phyloP scores from a whole-genome alignment of 345 rosid species.

The Gossypium turneri region DNA sequence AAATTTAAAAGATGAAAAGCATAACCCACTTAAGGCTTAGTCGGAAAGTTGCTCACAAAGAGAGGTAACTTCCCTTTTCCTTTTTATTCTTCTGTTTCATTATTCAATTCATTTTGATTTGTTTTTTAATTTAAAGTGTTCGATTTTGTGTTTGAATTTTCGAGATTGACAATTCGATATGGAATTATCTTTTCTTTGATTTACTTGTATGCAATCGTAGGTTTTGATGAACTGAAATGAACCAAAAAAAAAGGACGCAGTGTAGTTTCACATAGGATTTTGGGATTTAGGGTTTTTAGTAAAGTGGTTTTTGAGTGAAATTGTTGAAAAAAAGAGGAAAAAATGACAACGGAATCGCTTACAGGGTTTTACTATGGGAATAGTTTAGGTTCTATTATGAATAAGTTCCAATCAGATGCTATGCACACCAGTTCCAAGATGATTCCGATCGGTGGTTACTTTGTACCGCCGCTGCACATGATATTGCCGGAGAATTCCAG shows the following conservation, averaged over 20 bases:
- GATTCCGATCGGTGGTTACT: conserved; percentile 46
- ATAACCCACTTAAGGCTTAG: conserved; percentile 16
- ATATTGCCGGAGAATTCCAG: conserved; percentile 34
- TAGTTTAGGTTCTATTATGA: conserved; percentile 34
- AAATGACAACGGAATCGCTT: conserved; percentile 71
- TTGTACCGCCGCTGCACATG: conserved; percentile 25
- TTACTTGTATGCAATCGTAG: neutral
- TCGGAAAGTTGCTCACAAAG: conserved; percentile 32
- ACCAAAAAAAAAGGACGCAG: neutral
- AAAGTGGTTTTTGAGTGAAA: neutral
- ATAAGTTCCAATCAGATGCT: conserved; percentile 38
- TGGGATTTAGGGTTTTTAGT: no score
- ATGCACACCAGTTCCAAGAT: conserved; percentile 42
- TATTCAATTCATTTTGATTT: conserved; percentile 2
- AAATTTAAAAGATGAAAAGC: conserved; percentile 11
- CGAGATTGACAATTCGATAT: conserved; percentile 4
- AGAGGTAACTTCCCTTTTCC: conserved; percentile 18
- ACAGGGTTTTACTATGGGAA: conserved; percentile 38
- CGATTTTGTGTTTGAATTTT: neutral
- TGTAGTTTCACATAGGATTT: neutral
- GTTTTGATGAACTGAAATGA: neutral
- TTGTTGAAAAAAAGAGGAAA: neutral
- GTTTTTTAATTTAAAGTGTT: neutral
- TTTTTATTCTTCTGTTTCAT: conserved; percentile 7
- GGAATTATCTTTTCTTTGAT: conserved; percentile 5